Evolutionary conservation across 2,329 filamentous ascomycete genomes (phyloP), one percentile per base, ranked within the genome.

Genomic region (Zelopaecilomyces penicillatus): DNA sequence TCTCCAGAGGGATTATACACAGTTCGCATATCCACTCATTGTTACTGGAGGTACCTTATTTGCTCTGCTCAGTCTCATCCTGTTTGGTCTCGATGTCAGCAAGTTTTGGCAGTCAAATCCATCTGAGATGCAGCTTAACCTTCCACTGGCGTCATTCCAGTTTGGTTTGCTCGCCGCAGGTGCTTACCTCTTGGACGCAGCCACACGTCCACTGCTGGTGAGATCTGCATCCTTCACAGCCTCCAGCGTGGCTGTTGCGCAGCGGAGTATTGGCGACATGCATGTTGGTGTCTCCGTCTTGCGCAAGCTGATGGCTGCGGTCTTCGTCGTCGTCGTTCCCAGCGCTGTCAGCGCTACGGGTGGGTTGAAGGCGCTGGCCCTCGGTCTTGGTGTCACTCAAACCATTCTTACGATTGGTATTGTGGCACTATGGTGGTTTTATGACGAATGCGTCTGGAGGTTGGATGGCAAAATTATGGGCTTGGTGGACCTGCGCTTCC

Each of bases 221-320:
- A 63, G 66, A n/a, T 75, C 71, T 30, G 68, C 72, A 6, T 66
- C 68, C 38, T 76, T 72, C 49, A 75, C 71, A 0, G 69, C 65
- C 3, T 63, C 68, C 5, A 75, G 66, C 54, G 60, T 75, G 27
- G 61, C 60, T n/a, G 59, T 68, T 9, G 65, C 66, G 27, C 62
- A 73, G 42, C 67, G 72, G 30, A 71, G 65, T 52, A 68, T 67
- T 11, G 64, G 64, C 10, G 72, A 76, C 50, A 76, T 77, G 73
- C 58, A 65, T 28, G 66, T 62, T 4, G 68, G 62, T 30, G 61
- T 74, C 3, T 48, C 58, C 2, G 61, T 67, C 33, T 65, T 70
- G 59, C 64, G 69, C 26, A 63, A 58, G 9, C 39, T 74, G 11
- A 53, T 64, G 4, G 62, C 65, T 0, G 74, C 72, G 5, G 56